Conservation (phyloP, 2,329 filamentous ascomycete genomes). For the Chaetomium globosum region DNA sequence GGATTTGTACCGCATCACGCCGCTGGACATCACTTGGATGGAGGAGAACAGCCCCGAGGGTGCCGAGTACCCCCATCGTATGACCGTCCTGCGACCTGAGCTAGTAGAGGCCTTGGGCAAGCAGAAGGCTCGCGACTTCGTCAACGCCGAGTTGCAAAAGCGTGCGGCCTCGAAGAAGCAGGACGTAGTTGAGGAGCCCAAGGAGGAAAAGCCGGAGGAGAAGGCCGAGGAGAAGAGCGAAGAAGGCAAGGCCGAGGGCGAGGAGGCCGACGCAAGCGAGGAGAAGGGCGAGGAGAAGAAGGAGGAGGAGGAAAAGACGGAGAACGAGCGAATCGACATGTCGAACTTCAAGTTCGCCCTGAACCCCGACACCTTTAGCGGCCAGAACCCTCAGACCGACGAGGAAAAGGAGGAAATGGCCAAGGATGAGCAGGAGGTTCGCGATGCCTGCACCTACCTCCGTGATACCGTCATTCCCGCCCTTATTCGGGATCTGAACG, state of each 20-base stretch:
- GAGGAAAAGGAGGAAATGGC: slow-evolving; percentile 83
- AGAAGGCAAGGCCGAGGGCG: slow-evolving; percentile 38
- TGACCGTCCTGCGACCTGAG: slow-evolving; percentile 91
- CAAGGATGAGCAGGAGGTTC: slow-evolving; percentile 85
- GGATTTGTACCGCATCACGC: slow-evolving; percentile 92
- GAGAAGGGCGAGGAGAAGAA: slow-evolving; percentile 43
- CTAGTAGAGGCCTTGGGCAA: slow-evolving; percentile 85
- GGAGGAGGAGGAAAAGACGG: slow-evolving; percentile 43
- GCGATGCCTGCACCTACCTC: slow-evolving; percentile 78
- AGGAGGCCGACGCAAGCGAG: slow-evolving; percentile 43
- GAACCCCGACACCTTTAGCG: slow-evolving; percentile 95
- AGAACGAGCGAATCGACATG: slow-evolving; percentile 76
- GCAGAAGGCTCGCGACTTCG: slow-evolving; percentile 84
- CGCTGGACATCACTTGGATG: slow-evolving; percentile 86
- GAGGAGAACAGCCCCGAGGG: slow-evolving; percentile 66
- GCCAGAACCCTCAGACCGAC: slow-evolving; percentile 84
- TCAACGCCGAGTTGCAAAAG: slow-evolving; percentile 74
- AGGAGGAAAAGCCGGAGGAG: slow-evolving; percentile 25
- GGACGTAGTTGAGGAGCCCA: slow-evolving; percentile 21
- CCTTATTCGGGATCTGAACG: slow-evolving; percentile 81
- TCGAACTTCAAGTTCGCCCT: slow-evolving; percentile 84
- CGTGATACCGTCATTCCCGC: slow-evolving; percentile 78
- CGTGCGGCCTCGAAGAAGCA: slow-evolving; percentile 51
- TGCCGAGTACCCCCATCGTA: slow-evolving; percentile 82
- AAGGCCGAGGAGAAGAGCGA: slow-evolving; percentile 36